Base-by-base conservation (phyloP, 2,329 filamentous ascomycete genomes). In the Aspergillus sergii region DNA sequence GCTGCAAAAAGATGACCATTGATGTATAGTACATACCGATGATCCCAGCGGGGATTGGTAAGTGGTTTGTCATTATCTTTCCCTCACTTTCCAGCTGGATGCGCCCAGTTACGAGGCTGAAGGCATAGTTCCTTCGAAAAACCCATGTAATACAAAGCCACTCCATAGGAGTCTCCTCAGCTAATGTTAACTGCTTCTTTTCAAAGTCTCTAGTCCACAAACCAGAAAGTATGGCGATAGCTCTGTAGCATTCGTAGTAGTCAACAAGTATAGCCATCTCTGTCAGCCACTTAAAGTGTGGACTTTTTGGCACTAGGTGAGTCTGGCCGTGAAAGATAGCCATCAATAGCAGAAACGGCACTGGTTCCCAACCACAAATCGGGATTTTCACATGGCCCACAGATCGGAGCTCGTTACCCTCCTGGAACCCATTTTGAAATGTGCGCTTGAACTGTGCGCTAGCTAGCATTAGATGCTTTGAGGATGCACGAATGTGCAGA, bases 161-260 rank as follows among this genome's bases (percentile, higher is more conserved):
- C 11, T 41, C 21, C 21, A 26, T 28, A 1, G 23, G 3, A 1
- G 1, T 26, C 1, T 1, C 1, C 23, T 26, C 1, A 26, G 23
- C 1, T 26, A 26, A 26, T 4, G 23, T 26, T 26, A 3, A 26
- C 1, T 26, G 23, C 4, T 26, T 4, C 23, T 4, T 26, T 26
- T 26, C 23, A 26, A 26, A 26, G 3, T 4, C 23, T 26, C 4
- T 26, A 26, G 23, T 26, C 23, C 71, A 73, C 19, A 61, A 59
- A 30, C 64, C 54, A 4, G 57, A 30, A 30, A 69, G 64, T 3
- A 68, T 34, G 21, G 64, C 59, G 5, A 68, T 58, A 19, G 51
- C 65, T 45, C 70, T 67, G 26, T 64, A 60, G 48, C 68, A 70
- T 3, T 66, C 39, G 26, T 69, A 71, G n/a, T 71, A 70, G 46